Conservation (phyloP, 2,329 filamentous ascomycete genomes). For the Huntiella bhutanensis region DNA sequence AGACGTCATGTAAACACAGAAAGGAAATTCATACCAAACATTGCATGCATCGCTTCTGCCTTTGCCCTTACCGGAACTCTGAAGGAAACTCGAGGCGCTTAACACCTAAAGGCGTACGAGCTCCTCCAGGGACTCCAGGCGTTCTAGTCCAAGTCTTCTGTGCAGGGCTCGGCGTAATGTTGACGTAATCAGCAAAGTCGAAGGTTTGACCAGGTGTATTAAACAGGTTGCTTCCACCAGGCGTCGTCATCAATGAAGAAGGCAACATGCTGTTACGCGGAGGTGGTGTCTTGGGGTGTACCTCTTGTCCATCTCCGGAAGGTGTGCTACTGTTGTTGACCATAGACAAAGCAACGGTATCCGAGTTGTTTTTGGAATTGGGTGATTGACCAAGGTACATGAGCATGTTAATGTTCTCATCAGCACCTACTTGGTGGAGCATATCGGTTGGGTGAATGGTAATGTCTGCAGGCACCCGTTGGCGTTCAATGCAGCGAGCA, state of each 20-base stretch:
- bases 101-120: constrained; percentile 9
- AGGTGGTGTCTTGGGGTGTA: constrained; percentile 48
- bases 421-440: constrained; percentile 22
- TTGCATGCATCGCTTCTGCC: not conserved
- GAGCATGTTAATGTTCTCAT: constrained; percentile 65
- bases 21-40: not conserved
- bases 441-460: constrained; percentile 6
- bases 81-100: constrained; percentile 10
- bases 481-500: constrained; percentile 27
- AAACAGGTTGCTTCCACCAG: constrained; percentile 48
- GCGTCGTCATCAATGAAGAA: constrained; percentile 80
- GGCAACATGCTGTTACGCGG: constrained; percentile 48
- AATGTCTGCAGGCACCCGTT: constrained; percentile 19
- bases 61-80: constrained; percentile 8
- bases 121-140: constrained; percentile 46
- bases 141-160: constrained; percentile 60
- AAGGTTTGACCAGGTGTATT: constrained; percentile 68
- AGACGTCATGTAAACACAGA: constrained; percentile 3
- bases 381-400: constrained; percentile 82
- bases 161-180: constrained; percentile 88
- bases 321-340: constrained; percentile 34
- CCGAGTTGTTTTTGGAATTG: constrained; percentile 34
- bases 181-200: constrained; percentile 93
- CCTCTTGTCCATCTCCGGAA: too few species aligned
- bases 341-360: constrained; percentile 2